Base-by-base conservation (phyloP, 208 protist genomes). In the Wallacemonas rigidus region DNA sequence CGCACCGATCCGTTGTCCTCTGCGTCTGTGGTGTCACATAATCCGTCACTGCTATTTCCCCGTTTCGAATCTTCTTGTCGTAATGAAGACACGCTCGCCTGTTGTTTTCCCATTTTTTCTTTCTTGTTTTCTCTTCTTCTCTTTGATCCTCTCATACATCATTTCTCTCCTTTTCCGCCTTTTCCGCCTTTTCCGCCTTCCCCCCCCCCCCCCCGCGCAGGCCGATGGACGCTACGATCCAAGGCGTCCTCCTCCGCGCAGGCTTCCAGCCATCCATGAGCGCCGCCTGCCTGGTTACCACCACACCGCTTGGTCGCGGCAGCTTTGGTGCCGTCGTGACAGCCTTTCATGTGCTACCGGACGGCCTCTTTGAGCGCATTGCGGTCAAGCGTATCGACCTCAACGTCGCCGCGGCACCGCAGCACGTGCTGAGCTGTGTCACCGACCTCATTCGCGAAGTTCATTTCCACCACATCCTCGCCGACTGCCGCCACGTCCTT, bases 311-410 rank as follows among this genome's bases (percentile, higher is more conserved):
- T 45, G 68, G 68, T 4, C 12, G 26, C 7, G 68, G 68, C 3
- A 55, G 68, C 68, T 72, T 64, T 26, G 68, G 68, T 47, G 4
- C 12, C 45, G 68, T 72, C 9, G 38, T 39, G 12, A 7, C 44
- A 17, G 45, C 8, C 17, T 72, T 43, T 56, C 45, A 40, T 35
- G 55, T 45, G 6, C 35, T 43, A 12, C 53, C 14, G 6, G 55
- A 64, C 36, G 55, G 65, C 5, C 53, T 57, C 2, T 72, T 57
- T 14, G 40, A 53, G 48, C 41, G 55, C 41, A 45, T 72, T 7
- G 68, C 68, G 26, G 44, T 63, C 43, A 72, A 72, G 45, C 14
- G 47, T 15, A 35, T 72, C 1, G 2, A 8, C 55, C 15, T 72
- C 44, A 35, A 44, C 2, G 9, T n/a, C n/a, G 2, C 38, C 3